Conservation (phyloP, 1,284 basidiomycete species). For the Cronartium quercuum region DNA sequence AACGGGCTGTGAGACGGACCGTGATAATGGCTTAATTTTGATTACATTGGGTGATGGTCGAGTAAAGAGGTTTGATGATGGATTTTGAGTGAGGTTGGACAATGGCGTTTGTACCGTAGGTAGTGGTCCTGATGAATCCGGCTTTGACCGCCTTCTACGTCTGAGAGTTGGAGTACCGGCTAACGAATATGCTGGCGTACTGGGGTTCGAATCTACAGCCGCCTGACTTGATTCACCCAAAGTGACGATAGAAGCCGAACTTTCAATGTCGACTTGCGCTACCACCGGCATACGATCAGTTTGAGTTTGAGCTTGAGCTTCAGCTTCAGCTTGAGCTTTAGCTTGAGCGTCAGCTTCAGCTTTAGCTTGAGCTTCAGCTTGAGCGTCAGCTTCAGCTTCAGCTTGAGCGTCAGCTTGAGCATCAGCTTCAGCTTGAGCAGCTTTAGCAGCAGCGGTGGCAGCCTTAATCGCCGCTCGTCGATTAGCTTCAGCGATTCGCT, state of each 20-base stretch:
- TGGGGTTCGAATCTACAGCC: neutral
- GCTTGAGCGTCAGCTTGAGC: neutral
- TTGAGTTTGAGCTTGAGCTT: neutral
- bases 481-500: neutral
- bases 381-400: neutral
- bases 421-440: neutral
- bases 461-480: neutral
- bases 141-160: neutral
- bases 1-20: conserved; percentile 24
- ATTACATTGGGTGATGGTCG: conserved; percentile 19
- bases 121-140: neutral
- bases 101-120: neutral
- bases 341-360: neutral
- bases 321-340: neutral
- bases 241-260: conserved; percentile 34
- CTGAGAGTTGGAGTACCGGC: neutral
- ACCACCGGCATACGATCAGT: conserved; percentile 20
- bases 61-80: neutral
- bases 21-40: conserved; percentile 7
- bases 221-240: conserved; percentile 7
- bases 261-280: conserved; percentile 32
- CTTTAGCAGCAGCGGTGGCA: neutral
- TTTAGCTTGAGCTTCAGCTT: neutral
- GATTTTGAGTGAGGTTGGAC: neutral
- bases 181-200: neutral